phyloP scores from a whole-genome alignment of 768 basidiomycete genomes.

The Rhizopogon roseolus region DNA sequence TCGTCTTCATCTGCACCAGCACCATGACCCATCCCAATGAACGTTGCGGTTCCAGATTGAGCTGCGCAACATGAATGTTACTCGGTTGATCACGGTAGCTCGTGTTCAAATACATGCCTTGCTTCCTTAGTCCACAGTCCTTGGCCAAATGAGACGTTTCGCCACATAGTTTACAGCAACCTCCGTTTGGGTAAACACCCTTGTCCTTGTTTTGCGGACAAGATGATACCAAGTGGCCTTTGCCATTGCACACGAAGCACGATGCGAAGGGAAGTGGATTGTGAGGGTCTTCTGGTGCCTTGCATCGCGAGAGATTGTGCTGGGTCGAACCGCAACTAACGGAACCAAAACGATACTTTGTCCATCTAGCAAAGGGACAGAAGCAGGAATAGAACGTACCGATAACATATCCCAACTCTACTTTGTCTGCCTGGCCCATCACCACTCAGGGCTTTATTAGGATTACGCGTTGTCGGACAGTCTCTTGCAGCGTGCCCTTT shows the following conservation, averaged over 20 bases:
- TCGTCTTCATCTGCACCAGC: conserved; percentile 94
- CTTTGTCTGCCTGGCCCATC: conserved; percentile 20
- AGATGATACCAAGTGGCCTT: conserved; percentile 79
- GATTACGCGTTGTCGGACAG: conserved; percentile 51
- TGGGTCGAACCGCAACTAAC: conserved; percentile 74
- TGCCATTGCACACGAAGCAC: conserved; percentile 84
- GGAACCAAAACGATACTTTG: not conserved
- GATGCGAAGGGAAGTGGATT: conserved; percentile 83
- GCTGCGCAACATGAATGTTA: not conserved
- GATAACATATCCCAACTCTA: conserved; percentile 60
- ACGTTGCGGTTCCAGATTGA: conserved; percentile 16
- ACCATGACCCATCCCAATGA: conserved; percentile 34
- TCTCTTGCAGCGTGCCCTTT: conserved; percentile 81
- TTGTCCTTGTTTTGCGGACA: conserved; percentile 78
- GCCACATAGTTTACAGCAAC: conserved; percentile 84
- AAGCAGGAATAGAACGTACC: conserved; percentile 38
- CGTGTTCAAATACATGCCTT: conserved; percentile 33
- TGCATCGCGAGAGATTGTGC: conserved; percentile 80
- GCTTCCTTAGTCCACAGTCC: conserved; percentile 66
- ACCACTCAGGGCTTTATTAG: conserved; percentile 8
- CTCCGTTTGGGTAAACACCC: conserved; percentile 89
- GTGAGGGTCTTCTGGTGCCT: conserved; percentile 50
- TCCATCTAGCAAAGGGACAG: not conserved
- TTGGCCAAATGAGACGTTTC: conserved; percentile 82
- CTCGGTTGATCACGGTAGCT: not conserved